Evolutionary conservation across 2,329 filamentous ascomycete species (phyloP), one percentile per base, ranked within the genome.

Genomic region (Bertia moriformis): DNA sequence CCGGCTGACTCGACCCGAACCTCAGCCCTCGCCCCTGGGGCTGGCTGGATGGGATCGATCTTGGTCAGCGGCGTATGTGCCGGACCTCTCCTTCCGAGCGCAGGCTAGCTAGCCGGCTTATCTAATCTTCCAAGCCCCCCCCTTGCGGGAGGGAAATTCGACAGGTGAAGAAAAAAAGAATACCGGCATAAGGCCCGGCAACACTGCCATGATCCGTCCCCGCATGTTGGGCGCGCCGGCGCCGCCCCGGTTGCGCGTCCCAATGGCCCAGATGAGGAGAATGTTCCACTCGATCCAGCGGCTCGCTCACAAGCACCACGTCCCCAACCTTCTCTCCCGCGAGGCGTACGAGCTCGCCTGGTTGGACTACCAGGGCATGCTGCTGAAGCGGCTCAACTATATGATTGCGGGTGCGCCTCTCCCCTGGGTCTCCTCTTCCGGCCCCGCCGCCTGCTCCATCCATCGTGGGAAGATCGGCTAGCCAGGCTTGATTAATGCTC

Each of bases 301-400:
- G 22, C 7, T 7, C 22, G 7, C n/a, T n/a, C 22, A 7, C 22
- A 74, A 27, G 7, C n/a, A 7, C 7, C 22, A 27, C 42, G 66
- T 94, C 4, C 71, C 75, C n/a, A 73, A 75, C 13, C 67, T 96
- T 43, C 67, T 94, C 54, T 78, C 78, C 19, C 57, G 68, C 2
- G 65, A 71, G 38, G 83, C 73, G 40, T 93, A 83, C 59, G 62
- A 80, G 41, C 70, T 84, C 40, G 78, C 87, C 38, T 98, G 86
- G 78, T 79, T 71, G 22, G 67, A 87, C 52, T 93, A 95, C 63
- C 87, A 93, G 68, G 55, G 63, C 27, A 61, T 81, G 47, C 67
- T 89, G 51, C 58, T 88, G 39, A 67, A 85, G 45, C 83, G 82
- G 59, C 70, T 96, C 55, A 93, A 93, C 59, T 60, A 66, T 42